Conservation (phyloP, 768 basidiomycete genomes). For the Leccinum aurantiacum region DNA sequence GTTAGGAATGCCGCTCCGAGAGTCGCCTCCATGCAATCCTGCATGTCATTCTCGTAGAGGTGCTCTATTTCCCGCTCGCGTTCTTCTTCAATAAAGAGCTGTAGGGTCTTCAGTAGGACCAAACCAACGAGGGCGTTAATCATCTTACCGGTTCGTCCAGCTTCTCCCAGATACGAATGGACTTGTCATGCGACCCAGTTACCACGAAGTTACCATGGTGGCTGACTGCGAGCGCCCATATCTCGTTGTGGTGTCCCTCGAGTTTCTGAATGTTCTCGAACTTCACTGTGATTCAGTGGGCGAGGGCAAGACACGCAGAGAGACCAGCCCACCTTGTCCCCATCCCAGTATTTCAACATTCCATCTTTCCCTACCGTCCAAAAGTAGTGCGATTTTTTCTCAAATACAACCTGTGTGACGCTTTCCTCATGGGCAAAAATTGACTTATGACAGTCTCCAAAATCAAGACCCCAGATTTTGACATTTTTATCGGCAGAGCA, state of each 20-base stretch:
- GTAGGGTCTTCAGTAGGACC: constrained; percentile 1
- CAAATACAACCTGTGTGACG: constrained; percentile 94
- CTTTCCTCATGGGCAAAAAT: constrained; percentile 98
- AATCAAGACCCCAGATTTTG: constrained; percentile 99
- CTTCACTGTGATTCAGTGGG: constrained; percentile 40
- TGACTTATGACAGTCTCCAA: constrained; percentile 97
- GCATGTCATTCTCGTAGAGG: constrained; percentile 80
- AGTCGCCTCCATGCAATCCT: too few relatives aligned
- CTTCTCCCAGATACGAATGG: constrained; percentile 99
- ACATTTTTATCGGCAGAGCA: constrained; percentile 99
- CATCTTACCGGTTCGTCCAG: constrained; percentile 85
- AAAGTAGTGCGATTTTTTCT: constrained; percentile 85
- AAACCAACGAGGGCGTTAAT: constrained; percentile 1
- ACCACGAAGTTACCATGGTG: constrained; percentile 90
- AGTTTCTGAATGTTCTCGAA: constrained; percentile 97
- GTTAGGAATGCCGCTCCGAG: too few relatives aligned
- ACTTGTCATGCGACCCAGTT: constrained; percentile 97
- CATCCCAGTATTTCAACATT: constrained; percentile 97
- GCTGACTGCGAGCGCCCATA: constrained; percentile 93
- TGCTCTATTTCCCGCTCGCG: constrained; percentile 91
- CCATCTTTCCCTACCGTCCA: constrained; percentile 98
- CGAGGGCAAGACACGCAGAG: neutral
- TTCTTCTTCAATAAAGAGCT: constrained; percentile 98
- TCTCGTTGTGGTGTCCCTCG: constrained; percentile 92
- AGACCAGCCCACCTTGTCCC: constrained; percentile 72